phyloP scores from a whole-genome alignment of 75 land plant species.

The Ceratopteris richardii region DNA sequence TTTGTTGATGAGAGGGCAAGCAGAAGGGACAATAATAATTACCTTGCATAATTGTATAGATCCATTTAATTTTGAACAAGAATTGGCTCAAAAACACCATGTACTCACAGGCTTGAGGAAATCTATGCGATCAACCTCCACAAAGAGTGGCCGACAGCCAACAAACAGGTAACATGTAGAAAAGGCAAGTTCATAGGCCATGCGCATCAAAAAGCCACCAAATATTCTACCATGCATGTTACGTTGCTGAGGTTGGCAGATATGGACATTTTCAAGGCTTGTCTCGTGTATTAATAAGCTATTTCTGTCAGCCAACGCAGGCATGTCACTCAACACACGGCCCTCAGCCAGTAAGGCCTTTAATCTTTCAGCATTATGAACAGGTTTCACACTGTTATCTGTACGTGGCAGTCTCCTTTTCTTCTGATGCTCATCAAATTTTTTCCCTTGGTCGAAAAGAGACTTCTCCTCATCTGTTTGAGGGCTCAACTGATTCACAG shows the following conservation, averaged over 20 bases:
- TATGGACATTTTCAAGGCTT: conserved; percentile 71
- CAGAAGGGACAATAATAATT: too few relatives aligned
- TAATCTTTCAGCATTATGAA: conserved; percentile 33
- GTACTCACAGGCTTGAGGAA: conserved; percentile 78
- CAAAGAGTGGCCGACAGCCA: conserved; percentile 67
- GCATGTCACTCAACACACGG: conserved; percentile 79
- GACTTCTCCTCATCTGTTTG: conserved; percentile 72
- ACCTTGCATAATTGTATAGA: too few relatives aligned
- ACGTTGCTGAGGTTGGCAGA: conserved; percentile 96
- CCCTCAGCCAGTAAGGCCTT: conserved; percentile 58
- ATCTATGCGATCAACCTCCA: conserved; percentile 96
- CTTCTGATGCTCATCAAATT: conserved; percentile 49
- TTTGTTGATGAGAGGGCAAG: conserved; percentile 13
- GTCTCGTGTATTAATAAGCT: conserved; percentile 79
- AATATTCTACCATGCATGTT: conserved; percentile 93
- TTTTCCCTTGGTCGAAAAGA: conserved; percentile 50
- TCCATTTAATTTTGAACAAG: too few relatives aligned
- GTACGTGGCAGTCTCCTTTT: conserved; percentile 36
- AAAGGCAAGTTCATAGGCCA: conserved; percentile 87
- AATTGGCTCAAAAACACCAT: neutral
- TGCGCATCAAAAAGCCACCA: conserved; percentile 93
- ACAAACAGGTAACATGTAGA: conserved; percentile 92
- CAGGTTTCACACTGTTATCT: conserved; percentile 22
- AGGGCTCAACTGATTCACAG: conserved; percentile 64
- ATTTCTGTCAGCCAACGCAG: conserved; percentile 86